A percentile compares a stretch with the other conserved stretches of the same genome.
These are phyloP conservation scores for Prunus mongolica DNA, from an alignment of 306 rosid species.

Conservation along the genomic window DNA sequence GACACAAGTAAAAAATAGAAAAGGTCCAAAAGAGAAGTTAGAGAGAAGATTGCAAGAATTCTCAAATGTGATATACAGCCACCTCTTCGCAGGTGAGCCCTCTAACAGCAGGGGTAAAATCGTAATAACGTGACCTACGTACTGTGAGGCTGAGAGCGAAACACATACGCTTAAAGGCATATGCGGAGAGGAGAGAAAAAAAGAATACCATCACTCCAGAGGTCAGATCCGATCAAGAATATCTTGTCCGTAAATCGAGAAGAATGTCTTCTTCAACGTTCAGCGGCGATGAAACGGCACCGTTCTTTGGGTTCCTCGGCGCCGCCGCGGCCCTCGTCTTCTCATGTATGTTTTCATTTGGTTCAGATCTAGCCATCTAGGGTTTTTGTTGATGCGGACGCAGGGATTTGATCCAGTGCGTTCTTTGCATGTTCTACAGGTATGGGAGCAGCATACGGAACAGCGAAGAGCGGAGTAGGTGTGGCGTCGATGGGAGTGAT, in stretches of 20 bases:
- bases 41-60: no score
- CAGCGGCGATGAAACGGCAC: constrained; percentile 69
- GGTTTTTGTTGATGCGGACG: constrained; percentile 2
- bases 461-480: constrained; percentile 61
- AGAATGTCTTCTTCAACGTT: constrained; percentile 33
- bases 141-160: constrained; percentile 11
- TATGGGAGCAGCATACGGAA: constrained; percentile 65
- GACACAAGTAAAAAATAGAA: no score
- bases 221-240: constrained; percentile 7
- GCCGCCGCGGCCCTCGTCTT: constrained; percentile 64
- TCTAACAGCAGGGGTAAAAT: background rate
- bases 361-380: background rate
- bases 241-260: background rate
- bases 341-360: constrained; percentile 30
- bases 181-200: background rate
- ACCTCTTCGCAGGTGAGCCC: background rate
- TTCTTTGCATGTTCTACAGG: constrained; percentile 22
- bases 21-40: no score
- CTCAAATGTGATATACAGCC: background rate
- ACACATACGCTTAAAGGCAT: background rate
- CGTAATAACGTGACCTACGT: background rate
- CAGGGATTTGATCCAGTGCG: constrained; percentile 4
- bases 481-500: constrained; percentile 67
- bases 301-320: constrained; percentile 61
- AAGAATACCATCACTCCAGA: background rate